Evolutionary conservation across 495 filamentous ascomycete species (phyloP).

Genomic region (Penicillium malachiteum): DNA sequence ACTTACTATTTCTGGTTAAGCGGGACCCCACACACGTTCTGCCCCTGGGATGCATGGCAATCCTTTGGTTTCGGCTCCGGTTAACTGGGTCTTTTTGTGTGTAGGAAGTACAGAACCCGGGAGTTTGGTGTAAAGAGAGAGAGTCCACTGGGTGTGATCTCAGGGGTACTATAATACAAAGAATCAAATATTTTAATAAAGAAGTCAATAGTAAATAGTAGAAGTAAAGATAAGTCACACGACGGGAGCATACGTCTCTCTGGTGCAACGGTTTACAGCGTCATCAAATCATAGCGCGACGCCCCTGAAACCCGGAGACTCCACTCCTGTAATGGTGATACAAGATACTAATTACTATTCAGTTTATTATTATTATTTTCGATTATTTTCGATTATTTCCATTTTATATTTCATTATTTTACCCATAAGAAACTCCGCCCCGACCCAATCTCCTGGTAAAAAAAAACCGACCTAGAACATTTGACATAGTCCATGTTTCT

Average conservation of each 20-base stretch:
- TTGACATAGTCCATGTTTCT: background rate
- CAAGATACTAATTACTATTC: no score
- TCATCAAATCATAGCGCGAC: slow-evolving; percentile 5
- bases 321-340: background rate
- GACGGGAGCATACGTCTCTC: background rate
- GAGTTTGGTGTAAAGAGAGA: background rate
- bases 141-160: no score
- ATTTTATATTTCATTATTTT: background rate
- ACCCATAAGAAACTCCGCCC: slow-evolving; percentile 10
- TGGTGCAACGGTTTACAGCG: slow-evolving; percentile 4
- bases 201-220: background rate
- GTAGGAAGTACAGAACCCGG: background rate
- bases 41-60: slow-evolving; percentile 4
- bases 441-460: slow-evolving; percentile 10
- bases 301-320: slow-evolving; percentile 5
- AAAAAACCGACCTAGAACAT: background rate
- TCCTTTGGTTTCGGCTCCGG: slow-evolving; percentile 18
- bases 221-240: background rate
- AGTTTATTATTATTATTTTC: no score
- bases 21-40: slow-evolving; percentile 10
- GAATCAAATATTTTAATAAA: background rate
- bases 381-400: no score
- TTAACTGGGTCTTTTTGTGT: slow-evolving; percentile 7
- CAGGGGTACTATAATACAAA: background rate
- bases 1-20: slow-evolving; percentile 2